Base-by-base conservation (phyloP, 805 yeast genomes). In the Yamadazyma tumulicola region DNA sequence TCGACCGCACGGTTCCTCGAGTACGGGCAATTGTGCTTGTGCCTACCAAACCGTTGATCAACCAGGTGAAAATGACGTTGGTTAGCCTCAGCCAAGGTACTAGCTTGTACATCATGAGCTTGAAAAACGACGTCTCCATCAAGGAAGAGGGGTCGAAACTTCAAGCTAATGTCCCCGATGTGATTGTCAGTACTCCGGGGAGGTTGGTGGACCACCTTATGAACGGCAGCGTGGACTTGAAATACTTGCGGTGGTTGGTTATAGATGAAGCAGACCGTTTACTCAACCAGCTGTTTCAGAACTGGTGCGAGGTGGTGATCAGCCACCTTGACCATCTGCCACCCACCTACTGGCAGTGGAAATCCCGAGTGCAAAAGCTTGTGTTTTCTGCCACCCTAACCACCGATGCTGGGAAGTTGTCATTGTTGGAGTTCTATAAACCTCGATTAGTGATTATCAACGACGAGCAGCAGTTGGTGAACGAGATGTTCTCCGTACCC, bases 321-420 rank as follows among this genome's bases (percentile, higher is more conserved):
- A 37, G 50, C 4, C 66, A 61, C 32, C 59, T 71, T 35, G 55
- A 45, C 19, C 9, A 21, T 1, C 19, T 23, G n/a, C 26, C 35
- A 18, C 26, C 40, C 10, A 26, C 26, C 4, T 56, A 65, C 14
- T 45, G 54, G 20, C 38, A 32, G 13, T 74, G 73, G 63, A 42
- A 42, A 8, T 35, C 64, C 24, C 57, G 55, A 31, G 57, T 79
- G 59, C 52, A 81, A 64, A 62, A 89, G 47, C 69, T 91, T 55
- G 72, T 93, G 3, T 87, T 93, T 52, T 81, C 94, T 32, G 98
- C 99, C 6, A 93, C 99, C 0, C 71, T 93, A 34, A 87, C 97
- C 3, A 81, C 96, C 2, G 95, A 89, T 55, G 85, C 97, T 0
- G 95, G 93, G 19, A 86, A 85, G 52, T 64, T 93, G 37, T 73